Evolutionary conservation across 1,284 basidiomycete species (phyloP).

Genomic region (Malassezia obtusa): DNA sequence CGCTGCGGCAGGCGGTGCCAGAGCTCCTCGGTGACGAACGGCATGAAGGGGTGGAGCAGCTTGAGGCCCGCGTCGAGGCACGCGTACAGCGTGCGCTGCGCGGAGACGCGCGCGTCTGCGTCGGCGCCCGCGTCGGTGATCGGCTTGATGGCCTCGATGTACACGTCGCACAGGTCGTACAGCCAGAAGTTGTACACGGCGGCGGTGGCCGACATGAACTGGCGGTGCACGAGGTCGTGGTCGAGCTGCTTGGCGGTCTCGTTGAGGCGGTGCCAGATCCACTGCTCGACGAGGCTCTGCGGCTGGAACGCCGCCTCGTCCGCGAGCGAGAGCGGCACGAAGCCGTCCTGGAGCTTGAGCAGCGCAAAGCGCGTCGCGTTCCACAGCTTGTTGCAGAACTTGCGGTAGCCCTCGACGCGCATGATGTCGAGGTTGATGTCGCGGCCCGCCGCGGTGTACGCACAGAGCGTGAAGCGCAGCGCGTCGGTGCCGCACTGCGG

Average conservation of each 20-base stretch:
- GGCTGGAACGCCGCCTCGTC: slow-evolving; percentile 53
- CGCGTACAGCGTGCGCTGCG: slow-evolving; percentile 91
- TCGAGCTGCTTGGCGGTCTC: slow-evolving; percentile 68
- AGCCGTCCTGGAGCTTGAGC: slow-evolving; percentile 43
- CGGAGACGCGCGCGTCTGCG: slow-evolving; percentile 64
- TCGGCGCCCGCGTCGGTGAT: slow-evolving; percentile 57
- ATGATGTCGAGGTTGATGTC: slow-evolving; percentile 65
- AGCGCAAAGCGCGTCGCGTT: slow-evolving; percentile 93
- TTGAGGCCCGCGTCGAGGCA: slow-evolving; percentile 82
- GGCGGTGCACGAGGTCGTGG: slow-evolving; percentile 64
- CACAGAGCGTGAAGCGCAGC: slow-evolving; percentile 84
- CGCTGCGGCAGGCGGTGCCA: slow-evolving; percentile 91
- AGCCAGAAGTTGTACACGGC: slow-evolving; percentile 90
- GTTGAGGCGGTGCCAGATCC: slow-evolving; percentile 93
- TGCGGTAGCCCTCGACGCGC: slow-evolving; percentile 96
- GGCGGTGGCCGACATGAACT: slow-evolving; percentile 84
- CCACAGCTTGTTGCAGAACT: slow-evolving; percentile 98
- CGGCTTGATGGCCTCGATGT: slow-evolving; percentile 89
- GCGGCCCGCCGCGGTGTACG: slow-evolving; percentile 66
- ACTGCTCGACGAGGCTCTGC: slow-evolving; percentile 84
- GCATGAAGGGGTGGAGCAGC: slow-evolving; percentile 96
- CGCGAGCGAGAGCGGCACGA: slow-evolving; percentile 26
- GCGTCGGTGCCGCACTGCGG: slow-evolving; percentile 98
- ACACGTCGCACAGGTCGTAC: slow-evolving; percentile 96
- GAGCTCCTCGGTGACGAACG: slow-evolving; percentile 94